Evolutionary conservation across 2,329 filamentous ascomycete genomes (phyloP), one percentile per base, ranked within the genome.

Genomic region (Ceratocystis huliohia): DNA sequence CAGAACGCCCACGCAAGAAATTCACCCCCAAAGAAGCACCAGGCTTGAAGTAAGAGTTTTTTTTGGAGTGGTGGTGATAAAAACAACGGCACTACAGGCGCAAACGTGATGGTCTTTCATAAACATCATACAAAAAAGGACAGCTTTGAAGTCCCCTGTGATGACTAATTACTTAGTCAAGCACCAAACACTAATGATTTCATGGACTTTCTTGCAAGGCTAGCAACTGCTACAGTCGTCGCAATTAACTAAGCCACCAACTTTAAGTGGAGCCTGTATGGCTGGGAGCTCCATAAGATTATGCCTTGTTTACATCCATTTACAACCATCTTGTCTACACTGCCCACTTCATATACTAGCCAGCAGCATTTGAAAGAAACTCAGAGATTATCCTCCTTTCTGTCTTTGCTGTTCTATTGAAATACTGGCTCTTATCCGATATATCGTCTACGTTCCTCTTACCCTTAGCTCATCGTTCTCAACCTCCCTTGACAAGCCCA

Each of bases 241-340:
- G 56, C 56, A 59, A 59, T 17, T 30, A 59, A 59, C 56, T 8
- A 59, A 59, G 56, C 56, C 56, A 59, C 56, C 25, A 13, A n/a
- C 53, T 59, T 59, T 59, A 30, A 33, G 56, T 59, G 56, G 56
- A 59, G 56, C 56, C 28, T 28, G 17, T 5, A 30, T 59, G 25
- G 56, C 56, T 30, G 22, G 17, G 28, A 30, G 56, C 56, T 59
- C 30, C 56, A 37, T 20, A 30, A n/a, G 56, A 59, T 59, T 59
- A 7, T 59, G 56, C 28, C 56, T 59, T 37, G 56, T 59, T 59
- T 53, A 53, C 25, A 22, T 50, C 8, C 48, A 20, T 48, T 22
- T 22, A 50, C 13, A 13, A 41, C 37, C 37, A 41, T 8, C 48
- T 53, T 57, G 22, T 59, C 30, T 3, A 59, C 56, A 59, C 30